Evolutionary conservation across 1,139 yeast genomes (phyloP), one percentile per base, ranked within the genome.

Genomic region (Zygosaccharomyces sapae): DNA sequence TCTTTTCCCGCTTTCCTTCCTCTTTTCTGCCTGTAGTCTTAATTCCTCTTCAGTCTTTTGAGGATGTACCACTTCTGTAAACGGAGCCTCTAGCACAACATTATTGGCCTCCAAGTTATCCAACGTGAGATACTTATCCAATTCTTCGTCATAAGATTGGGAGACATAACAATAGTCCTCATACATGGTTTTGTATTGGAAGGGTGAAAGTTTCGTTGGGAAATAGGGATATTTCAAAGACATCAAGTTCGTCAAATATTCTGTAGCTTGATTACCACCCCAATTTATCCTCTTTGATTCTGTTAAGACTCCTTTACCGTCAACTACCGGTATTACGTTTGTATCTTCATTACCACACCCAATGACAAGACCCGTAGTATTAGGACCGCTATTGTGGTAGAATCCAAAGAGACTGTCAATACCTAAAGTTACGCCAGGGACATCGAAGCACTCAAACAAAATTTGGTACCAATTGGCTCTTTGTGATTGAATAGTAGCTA

Each of bases 181-280:
- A 45, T 89, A 76, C 61, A 92, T 67, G 50, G 77, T 71, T 35
- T 84, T 79, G 4, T 85, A 76, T 62, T 92, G 95, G 46, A 75
- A 70, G 9, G 70, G 69, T 6, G 81, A 74, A 46, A 92, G 69
- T 55, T 81, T 84, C 1, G 86, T 70, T 3, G 98, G 97, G 63
- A 89, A 92, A 57, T 83, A 83, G 0, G 98, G 98, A 66, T 94
- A 94, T 62, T 94, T 94, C 60, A 94, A 72, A 1, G 82, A 75
- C 43, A 94, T 68, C 30, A 86, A 73, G 55, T 74, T 77, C 50
- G 76, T 78, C 63, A 92, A 67, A 56, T 75, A 90, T 43, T 76
- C 79, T 30, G 77, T 79, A 1, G 90, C 77, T 46, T 80, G 86
- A 51, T 79, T 78, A 5, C 97, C 97, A 47, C 97, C 98, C 87